phyloP scores from a whole-genome alignment of 805 yeast genomes.

The Pachysolen tannophilus region DNA sequence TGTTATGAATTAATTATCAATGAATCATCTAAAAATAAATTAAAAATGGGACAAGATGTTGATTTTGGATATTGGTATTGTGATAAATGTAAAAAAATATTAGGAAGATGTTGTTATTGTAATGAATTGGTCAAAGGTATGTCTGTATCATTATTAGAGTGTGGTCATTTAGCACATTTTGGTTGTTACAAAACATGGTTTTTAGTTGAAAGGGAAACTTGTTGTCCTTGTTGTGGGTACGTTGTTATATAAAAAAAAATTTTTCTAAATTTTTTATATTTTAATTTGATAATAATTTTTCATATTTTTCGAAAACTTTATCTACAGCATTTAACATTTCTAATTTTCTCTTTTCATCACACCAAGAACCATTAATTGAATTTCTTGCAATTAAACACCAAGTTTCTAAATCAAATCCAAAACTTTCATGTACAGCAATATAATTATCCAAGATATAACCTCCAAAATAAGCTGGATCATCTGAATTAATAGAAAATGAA shows the following conservation, averaged over 20 bases:
- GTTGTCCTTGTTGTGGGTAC: slow-evolving; percentile 56
- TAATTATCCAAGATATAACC: slow-evolving; percentile 80
- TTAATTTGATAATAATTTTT: not conserved
- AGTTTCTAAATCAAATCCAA: slow-evolving; percentile 49
- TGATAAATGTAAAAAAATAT: slow-evolving; percentile 52
- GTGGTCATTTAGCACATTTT: slow-evolving; percentile 87
- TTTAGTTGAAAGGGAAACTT: slow-evolving; percentile 48
- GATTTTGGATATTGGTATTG: slow-evolving; percentile 81
- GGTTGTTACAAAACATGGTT: slow-evolving; percentile 79
- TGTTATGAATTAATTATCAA: slow-evolving; percentile 56
- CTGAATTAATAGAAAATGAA: slow-evolving; percentile 70
- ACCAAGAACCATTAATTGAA: slow-evolving; percentile 70
- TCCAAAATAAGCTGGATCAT: slow-evolving; percentile 79
- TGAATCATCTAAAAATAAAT: slow-evolving; percentile 40
- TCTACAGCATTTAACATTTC: slow-evolving; percentile 37
- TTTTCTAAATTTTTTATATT: not conserved
- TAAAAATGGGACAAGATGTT: slow-evolving; percentile 21
- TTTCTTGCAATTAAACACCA: slow-evolving; percentile 62
- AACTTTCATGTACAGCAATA: slow-evolving; percentile 53
- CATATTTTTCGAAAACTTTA: slow-evolving; percentile 23
- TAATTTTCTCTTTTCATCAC: slow-evolving; percentile 45
- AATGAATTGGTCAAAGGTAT: slow-evolving; percentile 70
- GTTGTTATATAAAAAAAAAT: slow-evolving; percentile 1
- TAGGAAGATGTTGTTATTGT: slow-evolving; percentile 72
- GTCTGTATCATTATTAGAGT: slow-evolving; percentile 47